Base-by-base conservation (phyloP, 2,329 filamentous ascomycete genomes). In the Cryphonectria japonica region DNA sequence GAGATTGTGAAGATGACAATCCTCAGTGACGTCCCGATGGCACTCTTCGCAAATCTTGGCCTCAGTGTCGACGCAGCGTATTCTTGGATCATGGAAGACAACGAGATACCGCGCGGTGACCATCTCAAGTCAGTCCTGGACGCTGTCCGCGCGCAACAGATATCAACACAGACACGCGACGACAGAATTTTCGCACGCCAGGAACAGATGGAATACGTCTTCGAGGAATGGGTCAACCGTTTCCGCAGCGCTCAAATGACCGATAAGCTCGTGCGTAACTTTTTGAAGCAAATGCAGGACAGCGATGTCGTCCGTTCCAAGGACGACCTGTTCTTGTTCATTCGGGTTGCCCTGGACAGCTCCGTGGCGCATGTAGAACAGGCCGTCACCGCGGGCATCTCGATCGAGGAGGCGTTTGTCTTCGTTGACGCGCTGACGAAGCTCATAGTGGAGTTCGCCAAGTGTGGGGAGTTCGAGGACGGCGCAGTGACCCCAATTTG, bases 161-260 rank as follows among this genome's bases (percentile, higher is more conserved):
- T 78, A 73, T 79, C 83, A 66, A 84, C 86, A 74, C 80, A 85
- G 69, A 80, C 85, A 67, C 82, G 85, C 41, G 88, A 86, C 32
- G 88, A 91, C 70, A 86, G 89, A 66, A 81, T 84, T 22, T 80
- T 83, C 54, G 85, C 88, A 43, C 91, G 91, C 75, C 89, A 91
- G 73, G 93, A 97, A 73, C 94, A 98, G 79, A 89, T 97, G 82
- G 94, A 97, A 76, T 98, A 99, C 78, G 87, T 98, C 29, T 98
- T 99, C 77, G 94, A 95, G 60, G 96, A 99, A 82, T 99, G 96
- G 96, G 88, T 95, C 39, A 90, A 92, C 72, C 87, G 98, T 9
- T 92, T 87, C 82, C 92, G 92, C 80, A 93, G 94, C 76, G 87
- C 90, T n/a, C 89, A 91, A 75, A 89, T 91, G 4, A 90, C 91